These are phyloP conservation scores for Trametes pubescens DNA, from an alignment of 1,284 basidiomycete species.

Conservation along the genomic window DNA sequence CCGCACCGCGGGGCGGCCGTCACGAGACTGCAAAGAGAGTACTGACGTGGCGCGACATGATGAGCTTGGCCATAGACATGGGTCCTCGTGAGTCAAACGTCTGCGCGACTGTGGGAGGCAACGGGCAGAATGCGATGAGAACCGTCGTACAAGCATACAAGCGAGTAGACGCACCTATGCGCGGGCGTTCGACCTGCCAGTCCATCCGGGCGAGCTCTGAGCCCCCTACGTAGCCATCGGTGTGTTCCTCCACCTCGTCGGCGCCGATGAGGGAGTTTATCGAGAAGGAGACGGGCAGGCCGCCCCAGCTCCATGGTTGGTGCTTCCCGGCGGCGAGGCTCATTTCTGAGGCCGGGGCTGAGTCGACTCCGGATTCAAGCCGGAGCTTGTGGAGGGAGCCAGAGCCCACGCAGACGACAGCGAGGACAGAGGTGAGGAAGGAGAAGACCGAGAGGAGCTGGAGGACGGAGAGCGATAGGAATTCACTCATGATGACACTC, in stretches of 20 bases:
- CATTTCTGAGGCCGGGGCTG: conserved; percentile 32
- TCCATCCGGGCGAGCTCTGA: conserved; percentile 42
- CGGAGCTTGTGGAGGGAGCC: conserved; percentile 42
- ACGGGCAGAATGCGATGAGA: conserved; percentile 10
- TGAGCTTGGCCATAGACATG: conserved; percentile 48
- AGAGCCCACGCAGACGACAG: conserved; percentile 43
- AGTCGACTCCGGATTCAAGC: conserved; percentile 37
- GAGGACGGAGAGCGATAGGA: conserved; percentile 44
- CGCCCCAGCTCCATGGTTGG: conserved; percentile 42
- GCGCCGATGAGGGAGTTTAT: conserved; percentile 41
- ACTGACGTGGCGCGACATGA: conserved; percentile 48
- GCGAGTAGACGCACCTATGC: conserved; percentile 33
- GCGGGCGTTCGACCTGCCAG: conserved; percentile 39
- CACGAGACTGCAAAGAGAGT: conserved; percentile 29
- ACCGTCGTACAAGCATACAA: conserved; percentile 5
- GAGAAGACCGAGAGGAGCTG: conserved; percentile 46
- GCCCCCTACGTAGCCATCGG: conserved; percentile 38
- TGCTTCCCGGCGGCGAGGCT: conserved; percentile 34
- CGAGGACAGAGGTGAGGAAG: conserved; percentile 43
- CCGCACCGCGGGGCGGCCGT: conserved; percentile 20
- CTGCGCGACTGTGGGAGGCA: conserved; percentile 32
- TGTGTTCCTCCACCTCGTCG: conserved; percentile 35
- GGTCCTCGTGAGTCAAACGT: conserved; percentile 41
- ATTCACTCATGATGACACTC: conserved; percentile 39
- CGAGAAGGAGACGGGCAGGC: conserved; percentile 41